Conservation (phyloP, 2,329 filamentous ascomycete species). For the Penicillium paneum region DNA sequence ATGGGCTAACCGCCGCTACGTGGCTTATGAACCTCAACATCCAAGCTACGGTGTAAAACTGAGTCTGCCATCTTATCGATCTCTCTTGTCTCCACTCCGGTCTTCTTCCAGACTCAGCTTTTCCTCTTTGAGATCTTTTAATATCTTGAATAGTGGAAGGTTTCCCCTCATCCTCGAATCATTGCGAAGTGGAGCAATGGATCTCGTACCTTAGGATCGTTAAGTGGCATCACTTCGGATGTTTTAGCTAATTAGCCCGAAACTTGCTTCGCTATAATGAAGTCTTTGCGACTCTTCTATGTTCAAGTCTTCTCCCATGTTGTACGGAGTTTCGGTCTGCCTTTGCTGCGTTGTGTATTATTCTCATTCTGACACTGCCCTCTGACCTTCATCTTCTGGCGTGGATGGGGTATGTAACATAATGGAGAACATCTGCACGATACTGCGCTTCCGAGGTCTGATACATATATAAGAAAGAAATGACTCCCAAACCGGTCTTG, state of each 20-base stretch:
- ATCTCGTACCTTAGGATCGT: neutral
- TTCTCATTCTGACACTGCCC: neutral
- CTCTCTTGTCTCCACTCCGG: neutral
- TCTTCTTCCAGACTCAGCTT: neutral
- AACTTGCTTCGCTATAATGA: too few relatives aligned
- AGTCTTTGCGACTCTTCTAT: neutral
- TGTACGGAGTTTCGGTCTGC: neutral
- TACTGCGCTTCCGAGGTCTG: neutral
- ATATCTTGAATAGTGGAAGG: neutral
- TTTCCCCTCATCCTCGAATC: neutral
- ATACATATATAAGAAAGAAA: neutral
- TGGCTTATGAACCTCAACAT: neutral
- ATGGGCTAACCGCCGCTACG: neutral
- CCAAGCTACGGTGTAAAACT: slow-evolving; percentile 10
- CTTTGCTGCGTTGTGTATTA: neutral
- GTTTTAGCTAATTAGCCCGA: neutral
- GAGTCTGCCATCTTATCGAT: slow-evolving; percentile 13
- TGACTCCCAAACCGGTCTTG: neutral
- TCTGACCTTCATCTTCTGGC: neutral
- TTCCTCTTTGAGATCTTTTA: neutral
- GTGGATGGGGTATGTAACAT: neutral
- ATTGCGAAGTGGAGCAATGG: neutral
- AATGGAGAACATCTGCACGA: slow-evolving; percentile 4
- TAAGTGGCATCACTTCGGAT: slow-evolving; percentile 7
- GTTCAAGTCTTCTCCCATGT: neutral